Base-by-base conservation (phyloP, 805 yeast species). In the Groenewaldozyma salmanticensis region DNA sequence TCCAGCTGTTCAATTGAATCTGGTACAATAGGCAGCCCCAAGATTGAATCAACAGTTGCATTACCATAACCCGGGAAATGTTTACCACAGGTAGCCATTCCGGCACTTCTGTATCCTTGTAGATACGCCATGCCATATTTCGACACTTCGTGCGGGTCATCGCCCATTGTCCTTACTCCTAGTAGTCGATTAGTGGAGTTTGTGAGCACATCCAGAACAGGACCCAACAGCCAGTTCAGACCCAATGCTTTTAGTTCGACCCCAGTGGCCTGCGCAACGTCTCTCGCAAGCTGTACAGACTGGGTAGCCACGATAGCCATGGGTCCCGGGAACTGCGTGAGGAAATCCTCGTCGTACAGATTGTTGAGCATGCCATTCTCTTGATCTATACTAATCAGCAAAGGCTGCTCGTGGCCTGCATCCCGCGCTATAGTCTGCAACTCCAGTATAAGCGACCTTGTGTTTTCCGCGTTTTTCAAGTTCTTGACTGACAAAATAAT, bases 11-110 rank as follows among this genome's bases (percentile, higher is more conserved):
- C 73, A 21, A 71, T 57, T 2, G 75, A 65, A 39, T 77, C 81
- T 2, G 71, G 64, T 53, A 77, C 70, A 68, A 75, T 72, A 4
- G 81, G 81, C 22, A 75, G 53, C 43, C 77, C 81, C 33, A 75
- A 57, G 31, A 74, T 57, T 2, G 75, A 67, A 51, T 76, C 79
- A 4, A 77, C 77, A 17, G 70, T 66, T 1, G 80, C 79, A 41
- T 72, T 71, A 3, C 81, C 81, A 39, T 74, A 74, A 1, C 83
- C 83, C 0, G 83, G 83, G 50, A 77, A 77, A 57, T 77, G 81
- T 50, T 77, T 77, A 0, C 79, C 81, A 43, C 75, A 70, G 2
- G 74, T 66, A 29, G 70, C 53, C 9, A 77, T 52, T 1, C 79
- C 79, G 9, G 77, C 79, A 34, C 66, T 73, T 39, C 64, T 63